Conservation (phyloP, 805 yeast genomes). For the Yarrowia alimentaria region DNA sequence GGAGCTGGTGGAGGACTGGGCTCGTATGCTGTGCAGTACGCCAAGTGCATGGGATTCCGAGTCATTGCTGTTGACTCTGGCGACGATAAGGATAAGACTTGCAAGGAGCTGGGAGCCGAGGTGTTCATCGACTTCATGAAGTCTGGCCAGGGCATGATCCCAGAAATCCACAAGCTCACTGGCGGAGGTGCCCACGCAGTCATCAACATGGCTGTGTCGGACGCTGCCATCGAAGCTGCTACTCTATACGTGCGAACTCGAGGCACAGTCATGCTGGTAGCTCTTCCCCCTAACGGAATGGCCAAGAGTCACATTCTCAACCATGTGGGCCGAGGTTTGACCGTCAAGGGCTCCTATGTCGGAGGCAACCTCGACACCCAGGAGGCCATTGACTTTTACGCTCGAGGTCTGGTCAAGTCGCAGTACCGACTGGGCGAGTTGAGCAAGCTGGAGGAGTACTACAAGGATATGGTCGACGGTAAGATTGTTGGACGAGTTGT, state of each 20-base stretch:
- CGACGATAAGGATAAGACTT: conserved; percentile 55
- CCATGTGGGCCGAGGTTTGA: conserved; percentile 68
- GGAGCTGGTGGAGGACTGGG: conserved; percentile 85
- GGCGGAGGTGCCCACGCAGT: conserved; percentile 76
- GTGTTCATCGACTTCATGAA: conserved; percentile 58
- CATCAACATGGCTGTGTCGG: conserved; percentile 72
- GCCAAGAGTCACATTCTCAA: conserved; percentile 66
- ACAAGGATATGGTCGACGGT: conserved; percentile 76
- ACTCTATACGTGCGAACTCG: conserved; percentile 58
- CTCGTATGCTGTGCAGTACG: conserved; percentile 70
- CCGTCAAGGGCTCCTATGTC: conserved; percentile 77
- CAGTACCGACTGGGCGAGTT: conserved; percentile 75
- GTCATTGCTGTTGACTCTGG: conserved; percentile 73
- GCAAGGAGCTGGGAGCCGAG: conserved; percentile 62
- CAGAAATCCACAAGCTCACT: conserved; percentile 56
- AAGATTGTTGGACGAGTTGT: conserved; percentile 87
- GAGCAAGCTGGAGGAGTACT: conserved; percentile 66
- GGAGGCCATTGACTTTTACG: conserved; percentile 74
- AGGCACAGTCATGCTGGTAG: conserved; percentile 70
- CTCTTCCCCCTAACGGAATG: conserved; percentile 77
- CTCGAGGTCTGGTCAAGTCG: conserved; percentile 67
- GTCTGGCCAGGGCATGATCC: conserved; percentile 50
- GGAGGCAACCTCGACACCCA: conserved; percentile 86
- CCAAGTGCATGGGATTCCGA: conserved; percentile 72
- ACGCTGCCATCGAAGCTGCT: conserved; percentile 61